phyloP scores from a whole-genome alignment of 2,329 filamentous ascomycete genomes.

The Biscogniauxia marginata region DNA sequence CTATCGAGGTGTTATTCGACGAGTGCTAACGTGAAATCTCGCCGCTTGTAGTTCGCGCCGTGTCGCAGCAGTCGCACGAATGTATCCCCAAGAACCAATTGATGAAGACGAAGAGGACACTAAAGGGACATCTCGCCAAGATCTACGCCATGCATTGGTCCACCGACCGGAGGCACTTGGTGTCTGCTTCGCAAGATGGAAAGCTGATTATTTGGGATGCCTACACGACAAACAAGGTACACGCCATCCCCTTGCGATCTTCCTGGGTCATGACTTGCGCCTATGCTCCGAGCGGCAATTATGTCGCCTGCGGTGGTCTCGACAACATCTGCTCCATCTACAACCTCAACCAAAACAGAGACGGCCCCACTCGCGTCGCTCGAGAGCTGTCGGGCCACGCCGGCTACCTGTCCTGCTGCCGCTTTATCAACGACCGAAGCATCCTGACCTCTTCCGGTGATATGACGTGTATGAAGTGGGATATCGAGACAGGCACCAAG shows the following conservation, averaged over 20 bases:
- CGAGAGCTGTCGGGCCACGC: conserved; percentile 95
- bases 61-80: conserved; percentile 90
- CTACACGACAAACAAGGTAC: conserved; percentile 99
- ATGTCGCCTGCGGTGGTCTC: conserved; percentile 95
- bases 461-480: conserved; percentile 99
- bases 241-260: conserved; percentile 93
- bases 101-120: conserved; percentile 95
- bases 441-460: conserved; percentile 98
- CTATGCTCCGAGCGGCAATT: conserved; percentile 97
- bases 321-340: conserved; percentile 99
- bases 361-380: conserved; percentile 95
- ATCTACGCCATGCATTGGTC: conserved; percentile 99
- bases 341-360: conserved; percentile 89
- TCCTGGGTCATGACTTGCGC: conserved; percentile 99
- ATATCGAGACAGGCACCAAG: conserved; percentile 96
- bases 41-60: conserved; percentile 71
- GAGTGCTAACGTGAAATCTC: conserved; percentile 8
- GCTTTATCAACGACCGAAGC: conserved; percentile 97
- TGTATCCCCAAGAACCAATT: conserved; percentile 83
- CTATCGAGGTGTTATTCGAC: conserved; percentile 3
- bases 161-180: conserved; percentile 92
- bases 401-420: conserved; percentile 95
- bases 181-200: conserved; percentile 96
- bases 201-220: conserved; percentile 99
- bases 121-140: conserved; percentile 97